Conservation (phyloP, 345 rosid species). For the Trapa incisa region DNA sequence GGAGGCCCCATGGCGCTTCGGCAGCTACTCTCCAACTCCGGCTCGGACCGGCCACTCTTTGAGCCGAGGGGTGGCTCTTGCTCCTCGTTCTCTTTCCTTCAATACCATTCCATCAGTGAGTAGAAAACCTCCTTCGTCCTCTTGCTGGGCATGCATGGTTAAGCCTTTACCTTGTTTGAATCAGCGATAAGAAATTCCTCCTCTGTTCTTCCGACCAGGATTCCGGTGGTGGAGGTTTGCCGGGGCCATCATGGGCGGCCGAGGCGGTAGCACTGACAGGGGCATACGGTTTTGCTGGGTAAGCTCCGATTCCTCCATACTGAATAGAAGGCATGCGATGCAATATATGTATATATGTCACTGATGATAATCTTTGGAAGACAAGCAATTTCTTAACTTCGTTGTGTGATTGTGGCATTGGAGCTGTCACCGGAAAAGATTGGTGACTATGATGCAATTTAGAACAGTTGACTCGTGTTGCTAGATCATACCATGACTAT, state of each 20-base stretch:
- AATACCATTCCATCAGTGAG: neutral
- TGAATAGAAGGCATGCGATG: neutral
- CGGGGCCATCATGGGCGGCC: neutral
- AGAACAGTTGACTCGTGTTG: no score
- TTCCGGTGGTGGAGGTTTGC: neutral
- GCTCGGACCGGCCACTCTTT: neutral
- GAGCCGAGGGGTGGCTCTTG: neutral
- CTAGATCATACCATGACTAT: no score
- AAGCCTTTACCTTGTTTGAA: neutral
- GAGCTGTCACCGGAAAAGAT: no score
- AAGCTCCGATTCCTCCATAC: conserved; percentile 3
- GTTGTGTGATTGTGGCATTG: no score
- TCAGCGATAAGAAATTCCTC: neutral
- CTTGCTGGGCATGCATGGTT: neutral
- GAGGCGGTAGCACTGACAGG: neutral
- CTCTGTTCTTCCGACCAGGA: neutral
- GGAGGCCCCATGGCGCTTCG: neutral
- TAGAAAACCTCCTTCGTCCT: neutral
- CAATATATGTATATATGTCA: no score
- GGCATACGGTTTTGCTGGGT: conserved; percentile 4
- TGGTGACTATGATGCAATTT: no score
- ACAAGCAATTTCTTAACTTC: no score
- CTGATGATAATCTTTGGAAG: no score
- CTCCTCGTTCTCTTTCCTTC: neutral
- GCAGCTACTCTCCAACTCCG: neutral